A percentile compares a stretch with the other conserved stretches of the same genome.
Conservation (phyloP, 2,329 filamentous ascomycete genomes). For the Monosporascus sp. region DNA sequence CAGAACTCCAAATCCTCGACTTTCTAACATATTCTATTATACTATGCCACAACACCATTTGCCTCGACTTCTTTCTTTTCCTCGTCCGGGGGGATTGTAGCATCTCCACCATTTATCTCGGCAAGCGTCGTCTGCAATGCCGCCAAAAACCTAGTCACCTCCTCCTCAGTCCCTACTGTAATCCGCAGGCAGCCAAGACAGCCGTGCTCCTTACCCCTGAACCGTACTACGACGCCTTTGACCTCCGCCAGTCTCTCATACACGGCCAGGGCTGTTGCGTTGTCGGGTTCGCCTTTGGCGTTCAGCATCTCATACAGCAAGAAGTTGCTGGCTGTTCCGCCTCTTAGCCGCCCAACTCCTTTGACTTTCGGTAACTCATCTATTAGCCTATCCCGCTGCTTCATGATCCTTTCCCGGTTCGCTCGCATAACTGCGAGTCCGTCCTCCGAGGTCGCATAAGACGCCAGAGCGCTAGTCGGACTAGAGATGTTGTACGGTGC, state of each 20-base stretch:
- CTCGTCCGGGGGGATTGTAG: conserved; percentile 22
- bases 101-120: conserved; percentile 34
- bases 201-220: conserved; percentile 86
- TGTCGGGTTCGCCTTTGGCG: conserved; percentile 67
- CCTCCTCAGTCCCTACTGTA: conserved; percentile 83
- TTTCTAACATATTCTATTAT: background rate
- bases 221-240: conserved; percentile 86
- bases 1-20: background rate
- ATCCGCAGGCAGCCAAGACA: conserved; percentile 86
- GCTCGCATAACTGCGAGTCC: conserved; percentile 69
- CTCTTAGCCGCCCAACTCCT: conserved; percentile 75
- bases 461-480: conserved; percentile 77
- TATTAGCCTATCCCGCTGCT: conserved; percentile 73
- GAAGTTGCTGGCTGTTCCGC: conserved; percentile 82
- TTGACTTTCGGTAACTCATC: conserved; percentile 65
- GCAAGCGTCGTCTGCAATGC: conserved; percentile 52
- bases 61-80: conserved; percentile 30
- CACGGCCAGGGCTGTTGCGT: conserved; percentile 67
- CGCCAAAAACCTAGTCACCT: conserved; percentile 72
- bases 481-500: conserved; percentile 94
- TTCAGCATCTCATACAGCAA: conserved; percentile 84
- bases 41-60: conserved; percentile 31
- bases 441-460: conserved; percentile 59
- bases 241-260: conserved; percentile 83
- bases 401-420: conserved; percentile 64